Evolutionary conservation across 225 moss, liverwort and hornwort species (phyloP).

Genomic region (Asterella californica): DNA sequence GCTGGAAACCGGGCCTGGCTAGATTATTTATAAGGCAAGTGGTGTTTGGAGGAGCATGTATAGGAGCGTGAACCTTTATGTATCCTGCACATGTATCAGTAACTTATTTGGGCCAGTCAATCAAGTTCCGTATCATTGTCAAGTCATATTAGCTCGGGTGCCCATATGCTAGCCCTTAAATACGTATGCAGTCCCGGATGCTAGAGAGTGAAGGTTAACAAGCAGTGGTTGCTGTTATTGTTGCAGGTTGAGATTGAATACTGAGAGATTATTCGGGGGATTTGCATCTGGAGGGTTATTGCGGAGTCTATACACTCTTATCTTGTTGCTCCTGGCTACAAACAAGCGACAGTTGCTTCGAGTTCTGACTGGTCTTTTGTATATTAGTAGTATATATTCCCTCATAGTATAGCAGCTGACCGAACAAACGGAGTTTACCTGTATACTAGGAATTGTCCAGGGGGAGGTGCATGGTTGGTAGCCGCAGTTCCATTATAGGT

Average conservation of each 20-base stretch:
- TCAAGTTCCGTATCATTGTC: neutral
- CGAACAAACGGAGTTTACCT: neutral
- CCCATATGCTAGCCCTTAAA: no score
- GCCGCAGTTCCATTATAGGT: neutral
- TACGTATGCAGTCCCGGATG: neutral
- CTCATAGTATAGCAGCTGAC: neutral
- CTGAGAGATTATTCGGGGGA: slow-evolving; percentile 2
- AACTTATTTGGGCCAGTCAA: neutral
- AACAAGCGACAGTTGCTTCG: slow-evolving; percentile 2
- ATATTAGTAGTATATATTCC: slow-evolving; percentile 5
- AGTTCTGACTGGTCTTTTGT: neutral
- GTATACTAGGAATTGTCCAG: neutral
- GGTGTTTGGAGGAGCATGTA: neutral
- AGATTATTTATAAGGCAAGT: slow-evolving; percentile 13
- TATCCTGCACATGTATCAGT: neutral
- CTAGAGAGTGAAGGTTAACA: neutral
- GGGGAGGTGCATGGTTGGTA: neutral
- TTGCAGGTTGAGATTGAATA: slow-evolving; percentile 3
- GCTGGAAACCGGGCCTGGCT: neutral
- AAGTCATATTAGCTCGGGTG: neutral
- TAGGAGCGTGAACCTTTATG: neutral
- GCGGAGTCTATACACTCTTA: neutral
- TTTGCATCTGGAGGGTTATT: slow-evolving; percentile 11
- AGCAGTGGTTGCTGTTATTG: neutral
- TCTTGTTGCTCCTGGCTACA: neutral